These are phyloP conservation scores for Phlebopus sp. DNA, from an alignment of 1,284 basidiomycete genomes.

Conservation along the genomic window DNA sequence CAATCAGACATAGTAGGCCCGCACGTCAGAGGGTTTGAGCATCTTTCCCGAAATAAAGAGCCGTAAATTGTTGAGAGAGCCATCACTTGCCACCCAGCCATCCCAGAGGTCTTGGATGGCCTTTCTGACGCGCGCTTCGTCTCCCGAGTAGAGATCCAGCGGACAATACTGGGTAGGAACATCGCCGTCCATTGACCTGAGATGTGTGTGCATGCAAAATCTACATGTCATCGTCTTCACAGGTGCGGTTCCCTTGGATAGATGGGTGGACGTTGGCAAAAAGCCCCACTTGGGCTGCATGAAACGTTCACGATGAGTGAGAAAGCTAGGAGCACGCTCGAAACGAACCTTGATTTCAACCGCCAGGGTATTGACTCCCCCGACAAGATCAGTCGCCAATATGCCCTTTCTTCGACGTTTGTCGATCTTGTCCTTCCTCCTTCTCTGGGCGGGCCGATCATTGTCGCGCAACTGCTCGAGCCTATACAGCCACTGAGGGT, in stretches of 20 bases:
- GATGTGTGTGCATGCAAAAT: slow-evolving; percentile 83
- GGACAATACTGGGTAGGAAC: slow-evolving; percentile 73
- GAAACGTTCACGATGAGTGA: background rate
- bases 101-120: slow-evolving; percentile 75
- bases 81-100: slow-evolving; percentile 63
- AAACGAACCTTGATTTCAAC: slow-evolving; percentile 82
- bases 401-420: slow-evolving; percentile 51
- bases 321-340: background rate
- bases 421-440: slow-evolving; percentile 58
- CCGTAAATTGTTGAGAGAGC: slow-evolving; percentile 75
- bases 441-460: slow-evolving; percentile 55
- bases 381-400: slow-evolving; percentile 74
- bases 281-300: slow-evolving; percentile 93
- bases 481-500: slow-evolving; percentile 57
- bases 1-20: slow-evolving; percentile 17
- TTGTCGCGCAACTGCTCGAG: slow-evolving; percentile 48
- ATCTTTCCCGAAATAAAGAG: slow-evolving; percentile 68
- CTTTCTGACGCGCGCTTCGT: slow-evolving; percentile 51
- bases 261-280: slow-evolving; percentile 59
- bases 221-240: slow-evolving; percentile 76
- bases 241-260: slow-evolving; percentile 52
- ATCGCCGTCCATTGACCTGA: slow-evolving; percentile 40
- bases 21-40: slow-evolving; percentile 60
- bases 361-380: slow-evolving; percentile 52
- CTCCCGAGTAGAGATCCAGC: slow-evolving; percentile 79